Percentiles rank a stretch among this genome's conserved stretches.
These are phyloP conservation scores for Pistacia atlantica DNA, from an alignment of 345 rosid genomes.

Conservation along the genomic window DNA sequence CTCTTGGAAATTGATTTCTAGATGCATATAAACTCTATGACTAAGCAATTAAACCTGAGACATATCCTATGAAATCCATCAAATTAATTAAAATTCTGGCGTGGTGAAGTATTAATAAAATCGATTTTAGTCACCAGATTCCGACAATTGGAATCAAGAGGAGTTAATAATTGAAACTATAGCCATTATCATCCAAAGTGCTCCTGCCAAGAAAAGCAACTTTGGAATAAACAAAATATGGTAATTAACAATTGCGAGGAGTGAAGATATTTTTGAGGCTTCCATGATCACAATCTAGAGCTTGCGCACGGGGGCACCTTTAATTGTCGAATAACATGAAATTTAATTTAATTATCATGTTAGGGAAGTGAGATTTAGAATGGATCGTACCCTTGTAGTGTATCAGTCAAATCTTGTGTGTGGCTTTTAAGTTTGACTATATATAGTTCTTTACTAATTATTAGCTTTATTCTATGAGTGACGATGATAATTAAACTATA, in stretches of 20 bases:
- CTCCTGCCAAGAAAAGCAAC: background rate
- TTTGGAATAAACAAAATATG: background rate
- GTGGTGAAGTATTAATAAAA: no score
- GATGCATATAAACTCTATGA: no score
- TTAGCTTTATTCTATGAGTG: background rate
- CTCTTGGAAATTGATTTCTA: no score
- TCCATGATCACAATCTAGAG: background rate
- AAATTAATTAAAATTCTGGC: no score
- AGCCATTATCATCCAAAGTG: conserved; percentile 19
- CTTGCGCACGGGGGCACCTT: background rate
- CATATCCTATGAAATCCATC: no score
- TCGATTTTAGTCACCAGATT: background rate
- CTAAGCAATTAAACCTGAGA: no score
- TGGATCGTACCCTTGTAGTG: background rate
- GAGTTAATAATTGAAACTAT: background rate
- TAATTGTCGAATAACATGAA: background rate
- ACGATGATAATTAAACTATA: background rate
- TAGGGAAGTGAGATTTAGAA: background rate
- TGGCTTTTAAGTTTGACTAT: background rate
- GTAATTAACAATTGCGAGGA: background rate
- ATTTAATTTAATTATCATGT: background rate
- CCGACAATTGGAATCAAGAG: background rate
- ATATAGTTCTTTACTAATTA: background rate
- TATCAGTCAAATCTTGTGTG: background rate
- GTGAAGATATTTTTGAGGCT: background rate